Base-by-base conservation (phyloP, 805 yeast genomes). In the Brettanomyces sp. region DNA sequence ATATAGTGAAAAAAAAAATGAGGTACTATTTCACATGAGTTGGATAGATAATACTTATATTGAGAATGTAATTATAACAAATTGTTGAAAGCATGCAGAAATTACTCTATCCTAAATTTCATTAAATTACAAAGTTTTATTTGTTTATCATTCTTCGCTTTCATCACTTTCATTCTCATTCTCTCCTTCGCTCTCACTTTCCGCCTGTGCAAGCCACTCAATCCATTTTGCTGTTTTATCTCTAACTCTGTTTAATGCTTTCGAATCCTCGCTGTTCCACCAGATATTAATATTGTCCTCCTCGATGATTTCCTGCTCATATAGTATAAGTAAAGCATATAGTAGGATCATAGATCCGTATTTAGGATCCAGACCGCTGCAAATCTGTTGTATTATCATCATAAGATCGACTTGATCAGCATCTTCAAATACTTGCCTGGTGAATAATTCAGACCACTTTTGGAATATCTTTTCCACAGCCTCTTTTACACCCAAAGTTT, bases 161-260 rank as follows among this genome's bases (percentile, higher is more conserved):
- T 47, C 52, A 22, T 50, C 45, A 14, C 41, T 45, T 12, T 43
- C 51, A 32, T 47, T 50, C 22, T 52, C 56, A 35, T 46, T 46
- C n/a, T 55, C 59, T 18, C 18, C 18, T 18, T 18, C 18, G 21
- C 54, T 55, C 23, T 56, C 64, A 35, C 57, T 55, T 39, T 70
- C 74, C 1, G 96, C 97, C 41, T 80, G 85, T 55, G 76, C 75
- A 48, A 91, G 73, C 97, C 97, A 90, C 18, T 81, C 85, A 21
- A 91, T 73, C 81, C 91, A 91, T 62, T 80, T 82, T 7, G 67
- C 76, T 2, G 87, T 80, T 52, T 77, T 70, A 28, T 59, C 68
- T 47, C 83, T 74, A 18, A 81, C 80, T 25, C 66, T 68, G 12
- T 63, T 64, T 45, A 66, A 52, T 36, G 55, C 54, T 13, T 59